These are phyloP conservation scores for Fusarium sp. DNA, from an alignment of 2,329 filamentous ascomycete genomes.

Conservation along the genomic window DNA sequence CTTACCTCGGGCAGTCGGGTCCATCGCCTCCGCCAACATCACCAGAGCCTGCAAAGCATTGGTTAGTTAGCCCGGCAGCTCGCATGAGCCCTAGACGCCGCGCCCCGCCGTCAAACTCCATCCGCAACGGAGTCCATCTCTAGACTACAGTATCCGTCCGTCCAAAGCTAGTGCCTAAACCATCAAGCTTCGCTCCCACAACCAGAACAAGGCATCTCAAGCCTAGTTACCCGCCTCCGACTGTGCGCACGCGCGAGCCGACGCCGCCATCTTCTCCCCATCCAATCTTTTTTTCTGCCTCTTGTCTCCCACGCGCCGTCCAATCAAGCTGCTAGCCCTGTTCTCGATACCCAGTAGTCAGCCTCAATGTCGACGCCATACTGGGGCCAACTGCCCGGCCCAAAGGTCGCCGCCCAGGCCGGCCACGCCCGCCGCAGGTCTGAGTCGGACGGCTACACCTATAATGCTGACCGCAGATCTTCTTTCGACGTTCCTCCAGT, in stretches of 20 bases:
- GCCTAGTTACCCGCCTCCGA: slow-evolving; percentile 38
- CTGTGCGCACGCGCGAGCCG: slow-evolving; percentile 29
- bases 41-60: slow-evolving; percentile 56
- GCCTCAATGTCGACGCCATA: slow-evolving; percentile 64
- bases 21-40: slow-evolving; percentile 11
- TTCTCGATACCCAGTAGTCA: slow-evolving; percentile 30
- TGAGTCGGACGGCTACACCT: slow-evolving; percentile 47
- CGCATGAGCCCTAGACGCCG: slow-evolving; percentile 41
- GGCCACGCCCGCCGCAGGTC: slow-evolving; percentile 53
- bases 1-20: slow-evolving; percentile 5
- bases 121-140: slow-evolving; percentile 21
- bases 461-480: slow-evolving; percentile 49
- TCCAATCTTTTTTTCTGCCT: slow-evolving; percentile 14
- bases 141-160: background rate
- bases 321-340: slow-evolving; percentile 42
- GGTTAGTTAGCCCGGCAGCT: slow-evolving; percentile 48
- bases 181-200: slow-evolving; percentile 29
- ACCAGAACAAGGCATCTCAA: slow-evolving; percentile 2
- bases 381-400: slow-evolving; percentile 69
- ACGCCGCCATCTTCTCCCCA: slow-evolving; percentile 25
- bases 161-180: slow-evolving; percentile 37
- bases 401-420: slow-evolving; percentile 53
- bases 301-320: slow-evolving; percentile 28
- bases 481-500: slow-evolving; percentile 54
- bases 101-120: slow-evolving; percentile 39